phyloP scores from a whole-genome alignment of 768 basidiomycete species.

The Pleurotus citrinopileatus region DNA sequence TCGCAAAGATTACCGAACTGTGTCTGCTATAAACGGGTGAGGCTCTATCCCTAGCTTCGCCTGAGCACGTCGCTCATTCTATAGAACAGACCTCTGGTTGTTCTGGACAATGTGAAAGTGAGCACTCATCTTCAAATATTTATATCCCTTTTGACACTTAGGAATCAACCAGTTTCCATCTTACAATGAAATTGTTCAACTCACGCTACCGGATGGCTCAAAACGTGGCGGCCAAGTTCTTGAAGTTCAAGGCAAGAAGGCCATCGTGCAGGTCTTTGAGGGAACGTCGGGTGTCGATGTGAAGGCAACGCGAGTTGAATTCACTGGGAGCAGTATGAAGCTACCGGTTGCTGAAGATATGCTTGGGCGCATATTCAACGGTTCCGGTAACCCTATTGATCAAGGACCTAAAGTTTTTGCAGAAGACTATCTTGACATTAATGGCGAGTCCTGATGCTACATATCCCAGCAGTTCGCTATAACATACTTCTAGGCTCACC shows the following conservation, averaged over 20 bases:
- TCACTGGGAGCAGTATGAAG: slow-evolving; percentile 98
- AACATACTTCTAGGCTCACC: slow-evolving; percentile 71
- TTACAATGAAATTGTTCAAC: slow-evolving; percentile 96
- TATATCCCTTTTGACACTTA: slow-evolving; percentile 6
- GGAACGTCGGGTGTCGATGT: slow-evolving; percentile 98
- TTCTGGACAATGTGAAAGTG: slow-evolving; percentile 98
- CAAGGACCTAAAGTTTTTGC: slow-evolving; percentile 99
- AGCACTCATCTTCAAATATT: slow-evolving; percentile 18
- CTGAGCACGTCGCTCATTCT: slow-evolving; percentile 5
- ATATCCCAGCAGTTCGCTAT: not conserved
- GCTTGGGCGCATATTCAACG: slow-evolving; percentile 99
- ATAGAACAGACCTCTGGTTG: slow-evolving; percentile 77
- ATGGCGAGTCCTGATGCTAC: slow-evolving; percentile 56
- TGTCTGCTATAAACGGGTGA: slow-evolving; percentile 97
- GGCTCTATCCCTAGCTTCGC: slow-evolving; percentile 20
- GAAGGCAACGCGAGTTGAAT: slow-evolving; percentile 95
- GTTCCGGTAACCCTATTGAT: slow-evolving; percentile 96
- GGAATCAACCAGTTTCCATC: slow-evolving; percentile 80
- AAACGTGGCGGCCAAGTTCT: slow-evolving; percentile 96
- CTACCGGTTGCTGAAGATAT: slow-evolving; percentile 98
- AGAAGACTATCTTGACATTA: slow-evolving; percentile 98
- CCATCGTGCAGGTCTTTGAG: slow-evolving; percentile 99
- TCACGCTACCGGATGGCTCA: slow-evolving; percentile 93
- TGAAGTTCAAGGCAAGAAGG: slow-evolving; percentile 98
- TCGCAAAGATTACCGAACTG: slow-evolving; percentile 88